Conservation (phyloP, 2,329 filamentous ascomycete genomes). For the Neonectria ditissima region DNA sequence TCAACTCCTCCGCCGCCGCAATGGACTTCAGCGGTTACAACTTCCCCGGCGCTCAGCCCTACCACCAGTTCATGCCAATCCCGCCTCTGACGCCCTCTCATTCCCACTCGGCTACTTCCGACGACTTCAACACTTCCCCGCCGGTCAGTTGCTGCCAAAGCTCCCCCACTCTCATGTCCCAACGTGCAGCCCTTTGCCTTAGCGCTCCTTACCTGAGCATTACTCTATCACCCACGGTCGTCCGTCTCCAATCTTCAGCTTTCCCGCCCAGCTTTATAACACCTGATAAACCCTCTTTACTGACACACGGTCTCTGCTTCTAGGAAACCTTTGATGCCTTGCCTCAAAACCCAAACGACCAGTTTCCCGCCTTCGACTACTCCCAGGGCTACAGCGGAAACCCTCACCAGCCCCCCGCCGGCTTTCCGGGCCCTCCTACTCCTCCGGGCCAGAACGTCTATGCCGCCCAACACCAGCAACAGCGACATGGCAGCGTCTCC, state of each 20-base stretch:
- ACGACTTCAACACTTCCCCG: conserved; percentile 67
- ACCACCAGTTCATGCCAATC: conserved; percentile 66
- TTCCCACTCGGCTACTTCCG: conserved; percentile 65
- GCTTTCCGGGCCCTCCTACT: conserved; percentile 61
- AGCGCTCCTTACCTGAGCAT: conserved; percentile 51
- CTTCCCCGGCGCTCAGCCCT: conserved; percentile 62
- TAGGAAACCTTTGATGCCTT: conserved; percentile 65
- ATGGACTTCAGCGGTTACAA: conserved; percentile 67
- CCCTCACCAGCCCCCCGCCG: conserved; percentile 50
- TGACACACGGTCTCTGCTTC: conserved; percentile 32
- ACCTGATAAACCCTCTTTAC: conserved; percentile 25
- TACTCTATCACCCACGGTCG: conserved; percentile 45
- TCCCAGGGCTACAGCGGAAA: conserved; percentile 53
- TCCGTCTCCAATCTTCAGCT: conserved; percentile 25
- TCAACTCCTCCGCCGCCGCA: conserved; percentile 33
- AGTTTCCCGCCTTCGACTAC: conserved; percentile 62
- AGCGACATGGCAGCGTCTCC: conserved; percentile 40
- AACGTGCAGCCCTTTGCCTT: conserved; percentile 44
- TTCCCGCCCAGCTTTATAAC: conserved; percentile 32
- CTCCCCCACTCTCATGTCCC: conserved; percentile 39
- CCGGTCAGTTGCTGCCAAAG: conserved; percentile 59
- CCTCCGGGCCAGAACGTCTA: conserved; percentile 59
- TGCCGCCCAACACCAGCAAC: conserved; percentile 43
- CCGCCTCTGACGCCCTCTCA: conserved; percentile 67
- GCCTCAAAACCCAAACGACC: conserved; percentile 56